Evolutionary conservation across 129 eudicot genomes (phyloP), one percentile per base, ranked within the genome.

Genomic region (Flaveria robusta): DNA sequence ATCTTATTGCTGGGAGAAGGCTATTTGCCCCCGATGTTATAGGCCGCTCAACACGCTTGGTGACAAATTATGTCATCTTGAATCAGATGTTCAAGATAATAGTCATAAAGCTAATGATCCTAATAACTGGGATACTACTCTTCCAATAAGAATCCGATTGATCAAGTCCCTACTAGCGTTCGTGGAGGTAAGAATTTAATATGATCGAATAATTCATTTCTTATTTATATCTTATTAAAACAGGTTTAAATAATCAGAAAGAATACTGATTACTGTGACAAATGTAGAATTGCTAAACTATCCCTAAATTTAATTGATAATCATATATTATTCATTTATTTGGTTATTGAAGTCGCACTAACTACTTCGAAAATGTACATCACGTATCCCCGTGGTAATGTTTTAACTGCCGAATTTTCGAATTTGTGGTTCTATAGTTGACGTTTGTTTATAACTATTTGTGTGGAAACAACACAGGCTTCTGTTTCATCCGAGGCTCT

Each of bases 401-500:
- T 18, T 18, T 52, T 16, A 52, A n/a, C 24, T n/a, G 24, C 24
- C 59, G 3, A 9, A 0, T 2, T 20, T 58, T 58, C 11, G 10
- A 9, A 10, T 58, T 58, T 22, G 14, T 58, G 67, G 41, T 5
- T 60, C 18, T 12, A 26, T 60, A 24, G 27, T 60, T 24, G 39
- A 26, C 41, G 26, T 26, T 26, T 26, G 67, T 71, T 62, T 77
- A n/a, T n/a, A n/a, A 24, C 20, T 24, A 0, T 20, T 66, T 69
- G 37, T 55, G 60, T 77, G 59, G 26, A 31, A 76, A 76, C 27
- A 1, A 55, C 20, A 46, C 86, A 94, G 98, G 98, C 77, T 81
- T 86, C 85, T 31, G 85, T 91, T 81, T 96, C 98, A 2, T 34
- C 76, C 49, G 96, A 91, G 71, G 96, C 90, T 56, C 70, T 94